Conservation (phyloP, 192 early-diverging fungal genomes). For the Coemansia furcata region DNA sequence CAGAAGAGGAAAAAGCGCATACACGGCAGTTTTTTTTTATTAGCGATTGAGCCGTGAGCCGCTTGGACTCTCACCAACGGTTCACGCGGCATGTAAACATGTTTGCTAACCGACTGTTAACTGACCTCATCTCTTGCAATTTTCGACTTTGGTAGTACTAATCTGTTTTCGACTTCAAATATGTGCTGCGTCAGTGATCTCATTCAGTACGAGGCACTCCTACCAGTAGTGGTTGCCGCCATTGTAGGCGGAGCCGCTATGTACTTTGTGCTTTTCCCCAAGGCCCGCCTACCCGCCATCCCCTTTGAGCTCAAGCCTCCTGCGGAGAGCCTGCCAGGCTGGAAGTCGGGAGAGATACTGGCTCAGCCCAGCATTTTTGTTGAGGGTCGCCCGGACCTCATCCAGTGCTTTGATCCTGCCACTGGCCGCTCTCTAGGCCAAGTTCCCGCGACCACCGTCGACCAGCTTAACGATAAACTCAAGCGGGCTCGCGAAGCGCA, state of each 20-base stretch:
- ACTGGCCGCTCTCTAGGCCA: slow-evolving; percentile 71
- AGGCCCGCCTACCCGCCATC: slow-evolving; percentile 18
- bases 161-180: background rate
- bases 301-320: slow-evolving; percentile 44
- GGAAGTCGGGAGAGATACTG: slow-evolving; percentile 24
- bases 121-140: too few species aligned
- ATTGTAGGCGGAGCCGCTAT: slow-evolving; percentile 21
- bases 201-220: slow-evolving; percentile 9
- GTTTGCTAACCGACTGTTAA: background rate
- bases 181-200: slow-evolving; percentile 17
- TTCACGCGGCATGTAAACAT: background rate
- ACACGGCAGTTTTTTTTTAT: background rate
- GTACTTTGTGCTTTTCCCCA: slow-evolving; percentile 17
- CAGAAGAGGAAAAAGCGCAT: background rate
- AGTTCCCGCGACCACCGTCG: slow-evolving; percentile 56
- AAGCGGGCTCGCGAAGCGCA: slow-evolving; percentile 63
- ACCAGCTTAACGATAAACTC: slow-evolving; percentile 60
- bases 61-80: background rate
- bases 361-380: slow-evolving; percentile 32
- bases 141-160: too few species aligned
- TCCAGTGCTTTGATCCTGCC: slow-evolving; percentile 83
- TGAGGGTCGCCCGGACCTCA: slow-evolving; percentile 34
- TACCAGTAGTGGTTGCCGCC: slow-evolving; percentile 20
- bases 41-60: background rate
- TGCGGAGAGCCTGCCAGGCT: slow-evolving; percentile 37